Conservation (phyloP, 306 rosid species). For the Pachyrhizus erosus region DNA sequence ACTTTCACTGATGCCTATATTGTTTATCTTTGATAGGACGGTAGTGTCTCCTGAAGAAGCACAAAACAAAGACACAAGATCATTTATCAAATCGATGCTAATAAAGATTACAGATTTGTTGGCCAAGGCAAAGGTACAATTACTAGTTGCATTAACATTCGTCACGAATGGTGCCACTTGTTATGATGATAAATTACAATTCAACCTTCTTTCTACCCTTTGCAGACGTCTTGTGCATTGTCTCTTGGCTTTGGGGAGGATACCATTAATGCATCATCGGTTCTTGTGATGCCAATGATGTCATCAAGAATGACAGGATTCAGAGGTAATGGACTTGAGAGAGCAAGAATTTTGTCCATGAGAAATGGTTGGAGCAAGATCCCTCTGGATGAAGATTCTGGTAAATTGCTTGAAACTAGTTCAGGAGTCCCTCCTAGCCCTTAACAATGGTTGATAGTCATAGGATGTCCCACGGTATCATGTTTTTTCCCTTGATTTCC, state of each 20-base stretch:
- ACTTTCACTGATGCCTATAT: constrained; percentile 30
- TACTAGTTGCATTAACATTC: constrained; percentile 22
- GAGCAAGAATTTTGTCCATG: constrained; percentile 65
- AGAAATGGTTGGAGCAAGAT: constrained; percentile 74
- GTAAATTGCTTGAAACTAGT: constrained; percentile 52
- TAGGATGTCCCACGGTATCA: constrained; percentile 36
- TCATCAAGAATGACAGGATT: constrained; percentile 95
- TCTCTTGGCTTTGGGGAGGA: constrained; percentile 91
- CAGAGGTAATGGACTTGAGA: constrained; percentile 79
- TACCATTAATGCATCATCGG: constrained; percentile 86
- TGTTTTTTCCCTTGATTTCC: constrained; percentile 5
- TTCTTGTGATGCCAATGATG: constrained; percentile 97
- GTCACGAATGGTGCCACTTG: neutral
- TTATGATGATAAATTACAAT: constrained; percentile 12
- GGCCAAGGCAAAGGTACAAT: constrained; percentile 84
- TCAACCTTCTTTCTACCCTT: constrained; percentile 31
- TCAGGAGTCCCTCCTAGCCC: constrained; percentile 51
- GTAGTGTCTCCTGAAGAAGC: constrained; percentile 64
- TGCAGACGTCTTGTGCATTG: constrained; percentile 77
- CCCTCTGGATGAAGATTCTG: constrained; percentile 68
- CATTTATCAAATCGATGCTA: constrained; percentile 64
- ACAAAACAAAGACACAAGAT: constrained; percentile 59
- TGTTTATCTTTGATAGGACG: constrained; percentile 51
- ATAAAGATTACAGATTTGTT: constrained; percentile 61
- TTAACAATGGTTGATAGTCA: constrained; percentile 47